Base-by-base conservation (phyloP, 805 yeast genomes). In the Saccharomycodes ludwigii region DNA sequence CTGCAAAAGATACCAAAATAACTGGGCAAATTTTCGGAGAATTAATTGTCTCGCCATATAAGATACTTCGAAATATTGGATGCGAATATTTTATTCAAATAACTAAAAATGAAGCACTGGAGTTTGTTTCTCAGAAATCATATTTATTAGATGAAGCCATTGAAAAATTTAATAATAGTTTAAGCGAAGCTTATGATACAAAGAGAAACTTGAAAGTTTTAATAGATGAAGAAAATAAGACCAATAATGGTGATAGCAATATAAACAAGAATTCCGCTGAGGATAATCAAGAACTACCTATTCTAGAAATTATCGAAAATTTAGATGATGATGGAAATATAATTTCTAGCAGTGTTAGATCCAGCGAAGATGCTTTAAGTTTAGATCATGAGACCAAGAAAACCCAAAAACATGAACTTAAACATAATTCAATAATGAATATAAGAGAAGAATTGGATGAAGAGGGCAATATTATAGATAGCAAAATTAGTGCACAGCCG, bases 241-340 rank as follows among this genome's bases (percentile, higher is more conserved):
- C 31, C 5, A 36, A 33, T 18, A 31, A 27, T 12, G 29, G 27
- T 8, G 31, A 29, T 10, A 27, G 20, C 16, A 23, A 10, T 6
- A 17, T 21, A 15, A 25, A 36, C 31, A 27, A 29, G 23, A 19
- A 12, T 17, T 21, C 24, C 21, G 38, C 39, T 11, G 34, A 38
- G 16, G 33, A 43, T 6, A 57, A 58, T 15, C 71, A 59, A 3
- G 74, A 68, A 11, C 44, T 75, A 2, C 85, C 83, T 1, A 59
- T 81, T 16, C 72, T 84, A 73, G 95, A 85, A 35, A 86, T 86
- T 15, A 64, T 75, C 32, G 96, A 85, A 47, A 80, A 75, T 32
- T 52, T 86, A 23, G 95, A 85, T 52, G 95, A 82, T 1, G 75
- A 80, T n/a, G 95, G 74, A 0, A 73, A 80, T 37, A 65, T 85